Conservation (phyloP, 805 yeast species). For the Candida endomychidarum region DNA sequence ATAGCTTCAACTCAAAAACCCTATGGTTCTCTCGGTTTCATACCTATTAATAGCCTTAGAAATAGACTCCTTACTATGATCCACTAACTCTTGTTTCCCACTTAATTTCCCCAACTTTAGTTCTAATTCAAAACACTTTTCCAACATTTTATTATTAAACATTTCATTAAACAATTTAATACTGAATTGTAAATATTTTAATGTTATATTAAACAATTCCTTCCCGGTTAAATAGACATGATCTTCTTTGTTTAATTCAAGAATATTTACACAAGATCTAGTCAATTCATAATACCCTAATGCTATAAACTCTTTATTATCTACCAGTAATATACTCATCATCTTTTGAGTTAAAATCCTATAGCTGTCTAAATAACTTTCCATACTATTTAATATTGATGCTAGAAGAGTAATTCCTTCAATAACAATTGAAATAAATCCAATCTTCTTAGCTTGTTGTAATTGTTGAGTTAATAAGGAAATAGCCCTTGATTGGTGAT, state of each 20-base stretch:
- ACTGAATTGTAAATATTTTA: conserved; percentile 42
- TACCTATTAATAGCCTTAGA: conserved; percentile 27
- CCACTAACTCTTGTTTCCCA: conserved; percentile 27
- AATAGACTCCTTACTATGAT: conserved; percentile 31
- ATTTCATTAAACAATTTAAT: conserved; percentile 44
- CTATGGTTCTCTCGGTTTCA: conserved; percentile 27
- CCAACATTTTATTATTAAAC: conserved; percentile 38
- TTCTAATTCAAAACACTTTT: conserved; percentile 41
- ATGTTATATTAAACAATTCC: conserved; percentile 26
- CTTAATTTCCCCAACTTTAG: conserved; percentile 32
- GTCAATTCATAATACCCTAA: conserved; percentile 33
- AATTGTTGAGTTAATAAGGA: conserved; percentile 51
- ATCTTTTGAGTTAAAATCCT: conserved; percentile 40
- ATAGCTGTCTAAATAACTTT: conserved; percentile 44
- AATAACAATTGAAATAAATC: conserved; percentile 43
- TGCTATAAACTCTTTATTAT: conserved; percentile 39
- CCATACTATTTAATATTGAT: conserved; percentile 42
- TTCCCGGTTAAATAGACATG: conserved; percentile 9
- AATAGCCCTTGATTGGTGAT: conserved; percentile 50
- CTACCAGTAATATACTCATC: conserved; percentile 45
- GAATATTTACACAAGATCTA: conserved; percentile 18
- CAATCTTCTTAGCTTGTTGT: conserved; percentile 45
- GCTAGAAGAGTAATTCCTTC: conserved; percentile 50
- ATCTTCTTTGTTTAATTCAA: background rate
- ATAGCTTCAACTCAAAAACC: background rate